phyloP scores from a whole-genome alignment of 257 asterid species.

The Primulina tabacum region DNA sequence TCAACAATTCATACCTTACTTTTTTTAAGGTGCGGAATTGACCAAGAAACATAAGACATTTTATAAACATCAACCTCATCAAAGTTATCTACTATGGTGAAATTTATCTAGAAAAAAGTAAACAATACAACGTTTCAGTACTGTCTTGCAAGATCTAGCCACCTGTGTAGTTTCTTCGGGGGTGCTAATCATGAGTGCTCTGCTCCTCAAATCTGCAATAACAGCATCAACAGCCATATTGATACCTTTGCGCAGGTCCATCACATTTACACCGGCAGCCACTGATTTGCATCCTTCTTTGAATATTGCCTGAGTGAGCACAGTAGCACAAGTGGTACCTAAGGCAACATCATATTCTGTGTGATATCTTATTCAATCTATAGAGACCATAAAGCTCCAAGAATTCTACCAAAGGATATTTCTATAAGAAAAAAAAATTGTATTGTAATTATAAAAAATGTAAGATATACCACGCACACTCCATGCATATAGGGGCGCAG shows the following conservation, averaged over 20 bases:
- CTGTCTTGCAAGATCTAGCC: conserved; percentile 25
- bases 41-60: neutral
- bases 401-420: conserved; percentile 13
- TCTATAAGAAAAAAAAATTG: neutral
- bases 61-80: conserved; percentile 8
- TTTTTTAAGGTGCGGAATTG: neutral
- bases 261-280: conserved; percentile 81
- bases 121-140: neutral
- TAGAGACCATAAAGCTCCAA: conserved; percentile 11
- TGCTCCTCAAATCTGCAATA: conserved; percentile 70
- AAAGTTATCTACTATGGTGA: neutral
- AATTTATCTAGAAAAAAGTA: conserved; percentile 16
- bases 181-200: conserved; percentile 83
- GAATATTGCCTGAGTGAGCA: conserved; percentile 83
- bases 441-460: neutral
- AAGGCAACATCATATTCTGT: conserved; percentile 29
- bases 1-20: conserved; percentile 2
- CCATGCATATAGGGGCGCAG: conserved; percentile 4
- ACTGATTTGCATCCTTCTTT: conserved; percentile 85
- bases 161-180: conserved; percentile 94
- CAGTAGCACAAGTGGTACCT: conserved; percentile 98
- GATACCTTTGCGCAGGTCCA: conserved; percentile 89
- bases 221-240: conserved; percentile 81
- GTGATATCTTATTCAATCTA: conserved; percentile 23
- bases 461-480: neutral